Evolutionary conservation across 108 stramenopile species (phyloP).

Genomic region (Nitzschia sp.): DNA sequence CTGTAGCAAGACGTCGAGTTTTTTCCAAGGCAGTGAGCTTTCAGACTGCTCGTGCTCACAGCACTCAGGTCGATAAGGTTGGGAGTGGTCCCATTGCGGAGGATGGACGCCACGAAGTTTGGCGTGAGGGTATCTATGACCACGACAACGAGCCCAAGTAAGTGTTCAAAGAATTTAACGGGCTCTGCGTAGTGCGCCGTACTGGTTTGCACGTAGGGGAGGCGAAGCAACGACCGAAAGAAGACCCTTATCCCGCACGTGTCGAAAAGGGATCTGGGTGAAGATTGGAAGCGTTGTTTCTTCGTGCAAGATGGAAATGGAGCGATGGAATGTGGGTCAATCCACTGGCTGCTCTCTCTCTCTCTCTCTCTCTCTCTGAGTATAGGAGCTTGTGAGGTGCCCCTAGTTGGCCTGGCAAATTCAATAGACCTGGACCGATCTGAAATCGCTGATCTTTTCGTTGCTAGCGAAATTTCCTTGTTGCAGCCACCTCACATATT

Average conservation of each 20-base stretch:
- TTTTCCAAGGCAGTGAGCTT: conserved; percentile 11
- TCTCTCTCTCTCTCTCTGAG: too few relatives aligned
- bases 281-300: background rate
- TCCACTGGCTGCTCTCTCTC: too few relatives aligned
- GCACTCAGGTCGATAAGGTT: conserved; percentile 35
- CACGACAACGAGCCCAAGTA: conserved; percentile 93
- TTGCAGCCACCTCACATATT: too few relatives aligned
- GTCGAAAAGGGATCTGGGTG: background rate
- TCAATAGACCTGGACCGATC: too few relatives aligned
- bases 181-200: background rate
- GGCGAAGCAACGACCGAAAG: conserved; percentile 6
- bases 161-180: conserved; percentile 26
- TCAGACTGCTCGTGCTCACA: conserved; percentile 27
- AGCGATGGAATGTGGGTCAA: too few relatives aligned
- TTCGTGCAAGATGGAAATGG: background rate
- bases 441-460: too few relatives aligned
- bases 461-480: too few relatives aligned
- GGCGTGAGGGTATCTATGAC: conserved; percentile 88
- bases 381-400: too few relatives aligned
- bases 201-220: background rate
- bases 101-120: conserved; percentile 90
- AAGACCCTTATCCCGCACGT: too few relatives aligned
- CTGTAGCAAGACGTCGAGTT: background rate
- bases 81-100: conserved; percentile 65
- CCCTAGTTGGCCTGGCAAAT: too few relatives aligned